Evolutionary conservation across 2,329 filamentous ascomycete species (phyloP).

Genomic region (Lachnellula cervina): DNA sequence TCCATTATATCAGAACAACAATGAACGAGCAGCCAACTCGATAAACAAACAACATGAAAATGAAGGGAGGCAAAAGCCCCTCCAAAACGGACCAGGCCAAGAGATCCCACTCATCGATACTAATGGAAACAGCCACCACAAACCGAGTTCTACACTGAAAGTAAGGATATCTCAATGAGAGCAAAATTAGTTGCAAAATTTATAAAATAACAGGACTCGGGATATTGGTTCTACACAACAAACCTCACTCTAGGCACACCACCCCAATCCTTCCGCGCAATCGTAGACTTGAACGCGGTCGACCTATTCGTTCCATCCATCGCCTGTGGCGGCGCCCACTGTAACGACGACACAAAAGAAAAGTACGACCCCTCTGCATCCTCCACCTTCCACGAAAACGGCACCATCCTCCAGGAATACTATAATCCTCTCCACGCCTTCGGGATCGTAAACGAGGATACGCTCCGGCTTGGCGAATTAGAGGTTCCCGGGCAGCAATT

Average conservation of each 20-base stretch:
- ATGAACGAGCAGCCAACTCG: background rate
- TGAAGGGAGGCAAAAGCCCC: background rate
- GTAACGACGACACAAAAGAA: background rate
- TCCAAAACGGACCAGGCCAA: background rate
- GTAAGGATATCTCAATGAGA: background rate
- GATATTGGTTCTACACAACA: background rate
- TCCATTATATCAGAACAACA: background rate
- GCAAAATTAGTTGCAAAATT: background rate
- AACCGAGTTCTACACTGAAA: background rate
- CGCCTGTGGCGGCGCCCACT: background rate
- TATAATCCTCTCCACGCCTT: background rate
- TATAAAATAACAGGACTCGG: background rate
- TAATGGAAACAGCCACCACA: background rate
- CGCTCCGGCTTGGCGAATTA: background rate
- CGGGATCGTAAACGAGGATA: background rate
- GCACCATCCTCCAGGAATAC: background rate
- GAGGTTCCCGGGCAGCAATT: background rate
- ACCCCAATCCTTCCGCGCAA: conserved; percentile 3
- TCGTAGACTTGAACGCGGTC: conserved; percentile 6
- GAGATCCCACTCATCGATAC: background rate
- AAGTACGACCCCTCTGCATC: conserved; percentile 6
- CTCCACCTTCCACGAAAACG: conserved; percentile 1
- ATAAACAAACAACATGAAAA: background rate
- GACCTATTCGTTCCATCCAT: conserved; percentile 7
- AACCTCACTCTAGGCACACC: conserved; percentile 8